These are phyloP conservation scores for Verticillium zaregamsianum DNA, from an alignment of 2,329 filamentous ascomycete species.

Conservation along the genomic window DNA sequence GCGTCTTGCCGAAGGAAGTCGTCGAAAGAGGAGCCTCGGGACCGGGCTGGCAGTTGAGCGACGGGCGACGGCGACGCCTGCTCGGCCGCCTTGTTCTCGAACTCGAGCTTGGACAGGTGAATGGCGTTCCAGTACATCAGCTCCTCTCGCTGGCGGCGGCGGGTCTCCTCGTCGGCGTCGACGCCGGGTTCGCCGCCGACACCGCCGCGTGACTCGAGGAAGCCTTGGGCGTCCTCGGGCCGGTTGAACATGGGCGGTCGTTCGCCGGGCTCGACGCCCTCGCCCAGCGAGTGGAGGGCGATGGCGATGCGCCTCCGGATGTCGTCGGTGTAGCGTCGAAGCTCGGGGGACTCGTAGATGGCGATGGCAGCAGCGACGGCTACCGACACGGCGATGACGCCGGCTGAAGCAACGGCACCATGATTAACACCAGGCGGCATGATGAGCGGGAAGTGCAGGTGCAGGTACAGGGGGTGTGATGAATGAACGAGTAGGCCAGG, in stretches of 20 bases:
- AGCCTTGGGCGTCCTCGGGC: constrained; percentile 63
- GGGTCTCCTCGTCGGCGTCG: constrained; percentile 59
- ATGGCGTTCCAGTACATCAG: constrained; percentile 62
- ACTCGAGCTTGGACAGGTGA: constrained; percentile 40
- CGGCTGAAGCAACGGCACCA: constrained; percentile 49
- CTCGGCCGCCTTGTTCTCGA: constrained; percentile 17
- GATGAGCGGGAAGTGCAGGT: constrained; percentile 4
- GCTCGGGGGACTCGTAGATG: constrained; percentile 61
- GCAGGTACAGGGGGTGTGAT: background rate
- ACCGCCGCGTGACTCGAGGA: constrained; percentile 47
- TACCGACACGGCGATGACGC: constrained; percentile 53
- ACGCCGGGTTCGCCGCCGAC: constrained; percentile 40
- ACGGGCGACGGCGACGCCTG: constrained; percentile 9
- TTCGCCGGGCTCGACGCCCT: constrained; percentile 44
- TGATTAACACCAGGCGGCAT: constrained; percentile 54
- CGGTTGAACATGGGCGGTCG: constrained; percentile 58
- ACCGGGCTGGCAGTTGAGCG: constrained; percentile 6
- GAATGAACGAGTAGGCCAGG: background rate
- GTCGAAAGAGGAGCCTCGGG: constrained; percentile 47
- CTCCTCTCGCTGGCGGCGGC: constrained; percentile 59
- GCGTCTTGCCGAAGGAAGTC: constrained; percentile 52
- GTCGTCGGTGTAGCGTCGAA: constrained; percentile 58
- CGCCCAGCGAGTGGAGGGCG: constrained; percentile 55
- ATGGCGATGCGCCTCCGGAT: constrained; percentile 58
- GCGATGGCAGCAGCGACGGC: constrained; percentile 55